Evolutionary conservation across 2,329 filamentous ascomycete species (phyloP).

Genomic region (Hypoxylon rubiginosum): DNA sequence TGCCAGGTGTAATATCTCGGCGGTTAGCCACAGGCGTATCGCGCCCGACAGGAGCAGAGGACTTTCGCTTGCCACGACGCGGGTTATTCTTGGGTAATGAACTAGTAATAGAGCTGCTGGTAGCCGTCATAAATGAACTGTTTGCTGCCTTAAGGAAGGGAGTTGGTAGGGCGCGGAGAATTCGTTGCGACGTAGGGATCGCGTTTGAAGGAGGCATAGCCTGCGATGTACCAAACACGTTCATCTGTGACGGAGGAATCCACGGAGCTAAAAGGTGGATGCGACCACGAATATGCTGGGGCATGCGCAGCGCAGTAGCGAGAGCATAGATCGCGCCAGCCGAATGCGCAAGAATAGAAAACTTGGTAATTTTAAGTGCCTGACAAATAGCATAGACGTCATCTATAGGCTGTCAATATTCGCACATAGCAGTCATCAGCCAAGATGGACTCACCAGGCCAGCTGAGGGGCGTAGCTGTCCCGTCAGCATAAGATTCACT

Average conservation of each 20-base stretch:
- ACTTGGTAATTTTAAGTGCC: constrained; percentile 90
- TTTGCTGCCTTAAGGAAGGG: constrained; percentile 95
- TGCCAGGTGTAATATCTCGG: constrained; percentile 54
- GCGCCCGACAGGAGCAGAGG: constrained; percentile 56
- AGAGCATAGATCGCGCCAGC: constrained; percentile 98
- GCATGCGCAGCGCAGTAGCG: constrained; percentile 94
- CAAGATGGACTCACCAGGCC: constrained; percentile 78
- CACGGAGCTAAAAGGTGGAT: constrained; percentile 95
- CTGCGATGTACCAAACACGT: constrained; percentile 79
- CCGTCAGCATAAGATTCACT: constrained; percentile 88
- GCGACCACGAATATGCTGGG: constrained; percentile 92
- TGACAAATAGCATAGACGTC: constrained; percentile 97
- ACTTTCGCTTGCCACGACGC: constrained; percentile 71
- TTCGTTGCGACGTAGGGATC: constrained; percentile 90
- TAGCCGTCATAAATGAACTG: constrained; percentile 93
- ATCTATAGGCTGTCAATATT: constrained; percentile 58
- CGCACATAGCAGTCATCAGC: not conserved
- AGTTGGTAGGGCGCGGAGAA: constrained; percentile 89
- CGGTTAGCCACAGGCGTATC: constrained; percentile 53
- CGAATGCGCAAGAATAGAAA: constrained; percentile 95
- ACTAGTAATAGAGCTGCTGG: constrained; percentile 85
- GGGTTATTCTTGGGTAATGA: constrained; percentile 76
- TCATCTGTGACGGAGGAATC: constrained; percentile 97
- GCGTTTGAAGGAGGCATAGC: constrained; percentile 84
- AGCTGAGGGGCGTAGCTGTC: constrained; percentile 87